Evolutionary conservation across 176 grass and related monocot species (phyloP).

Genomic region (sorghum (Sorghum bicolor)): DNA sequence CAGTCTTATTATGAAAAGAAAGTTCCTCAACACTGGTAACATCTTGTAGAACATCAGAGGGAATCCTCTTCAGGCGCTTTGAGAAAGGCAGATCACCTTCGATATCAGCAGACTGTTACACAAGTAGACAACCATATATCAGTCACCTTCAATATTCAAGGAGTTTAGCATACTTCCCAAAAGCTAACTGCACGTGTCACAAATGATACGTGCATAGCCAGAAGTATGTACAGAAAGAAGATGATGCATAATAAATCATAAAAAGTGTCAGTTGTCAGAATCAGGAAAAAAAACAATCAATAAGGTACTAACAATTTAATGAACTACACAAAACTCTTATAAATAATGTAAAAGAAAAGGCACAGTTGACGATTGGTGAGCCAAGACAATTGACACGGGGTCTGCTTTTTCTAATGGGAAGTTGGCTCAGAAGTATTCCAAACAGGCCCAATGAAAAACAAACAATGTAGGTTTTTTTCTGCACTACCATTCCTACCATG

Average conservation of each 20-base stretch:
- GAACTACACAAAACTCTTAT: background rate
- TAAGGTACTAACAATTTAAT: background rate
- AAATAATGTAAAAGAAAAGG: background rate
- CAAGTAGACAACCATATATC: constrained; percentile 24
- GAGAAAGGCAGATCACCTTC: constrained; percentile 67
- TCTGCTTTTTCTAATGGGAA: background rate
- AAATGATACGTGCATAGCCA: constrained; percentile 14
- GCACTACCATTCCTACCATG: background rate
- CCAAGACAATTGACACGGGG: background rate
- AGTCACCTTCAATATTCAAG: constrained; percentile 31
- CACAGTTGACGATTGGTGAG: background rate
- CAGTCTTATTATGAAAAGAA: constrained; percentile 59
- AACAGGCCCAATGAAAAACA: background rate
- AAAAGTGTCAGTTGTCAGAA: background rate
- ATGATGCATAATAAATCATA: background rate
- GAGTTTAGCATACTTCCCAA: constrained; percentile 20
- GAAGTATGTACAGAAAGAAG: background rate
- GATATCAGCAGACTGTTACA: constrained; percentile 56
- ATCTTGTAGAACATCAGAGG: constrained; percentile 89
- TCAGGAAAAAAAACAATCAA: background rate
- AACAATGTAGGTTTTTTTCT: background rate
- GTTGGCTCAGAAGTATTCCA: background rate
- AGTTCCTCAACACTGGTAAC: constrained; percentile 87
- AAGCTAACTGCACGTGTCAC: background rate
- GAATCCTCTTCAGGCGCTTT: constrained; percentile 67